A percentile compares a stretch with the other conserved stretches of the same genome.
Conservation (phyloP, 108 stramenopile species). For the Aureococcus anophagefferens region DNA sequence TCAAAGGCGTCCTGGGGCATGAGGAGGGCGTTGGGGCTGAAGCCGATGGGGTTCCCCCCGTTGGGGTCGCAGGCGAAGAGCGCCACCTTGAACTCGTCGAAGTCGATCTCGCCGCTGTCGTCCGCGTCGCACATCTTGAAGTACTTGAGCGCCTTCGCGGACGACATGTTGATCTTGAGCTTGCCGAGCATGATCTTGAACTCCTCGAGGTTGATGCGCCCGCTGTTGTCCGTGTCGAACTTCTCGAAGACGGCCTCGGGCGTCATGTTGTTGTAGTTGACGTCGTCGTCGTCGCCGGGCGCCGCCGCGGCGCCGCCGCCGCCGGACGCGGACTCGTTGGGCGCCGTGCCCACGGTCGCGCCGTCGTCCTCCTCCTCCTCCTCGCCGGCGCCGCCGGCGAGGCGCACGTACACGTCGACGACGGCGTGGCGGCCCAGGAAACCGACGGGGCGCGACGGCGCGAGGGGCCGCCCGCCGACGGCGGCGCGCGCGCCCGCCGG, state of each 20-base stretch:
- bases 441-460: no score
- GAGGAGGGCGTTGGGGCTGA: constrained; percentile 33
- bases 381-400: no score
- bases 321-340: no score
- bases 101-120: constrained; percentile 39
- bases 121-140: constrained; percentile 45
- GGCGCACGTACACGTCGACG: no score
- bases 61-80: constrained; percentile 45
- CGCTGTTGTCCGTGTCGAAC: constrained; percentile 40
- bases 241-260: constrained; percentile 38
- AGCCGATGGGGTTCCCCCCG: constrained; percentile 44
- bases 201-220: constrained; percentile 45
- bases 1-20: constrained; percentile 52
- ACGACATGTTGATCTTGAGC: constrained; percentile 33
- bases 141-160: constrained; percentile 42
- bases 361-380: no score
- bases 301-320: no score
- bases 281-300: no score
- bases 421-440: no score
- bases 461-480: no score
- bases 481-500: no score
- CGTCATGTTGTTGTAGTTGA: constrained; percentile 13
- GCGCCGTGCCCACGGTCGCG: no score
- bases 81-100: constrained; percentile 55
- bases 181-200: constrained; percentile 42